These are phyloP conservation scores for Cystobasidium ongulense DNA, from an alignment of 768 basidiomycete species.

Conservation along the genomic window DNA sequence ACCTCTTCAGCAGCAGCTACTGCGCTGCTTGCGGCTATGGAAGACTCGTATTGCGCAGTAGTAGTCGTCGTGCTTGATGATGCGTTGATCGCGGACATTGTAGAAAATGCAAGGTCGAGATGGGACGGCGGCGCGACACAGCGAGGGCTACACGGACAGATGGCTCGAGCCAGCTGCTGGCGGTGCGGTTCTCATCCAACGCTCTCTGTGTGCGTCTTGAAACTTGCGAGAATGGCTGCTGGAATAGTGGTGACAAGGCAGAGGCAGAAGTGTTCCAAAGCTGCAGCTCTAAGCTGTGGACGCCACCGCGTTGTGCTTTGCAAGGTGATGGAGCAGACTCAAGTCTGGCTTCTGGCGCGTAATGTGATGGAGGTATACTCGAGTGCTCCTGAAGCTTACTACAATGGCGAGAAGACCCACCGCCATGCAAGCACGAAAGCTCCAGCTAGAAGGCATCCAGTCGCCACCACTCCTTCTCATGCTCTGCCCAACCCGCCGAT, in stretches of 20 bases:
- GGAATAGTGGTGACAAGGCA: background rate
- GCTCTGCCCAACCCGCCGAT: background rate
- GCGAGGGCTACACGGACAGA: background rate
- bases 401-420: too few relatives aligned
- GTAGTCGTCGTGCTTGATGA: background rate
- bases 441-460: too few relatives aligned
- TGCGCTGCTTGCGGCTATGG: background rate
- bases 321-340: too few relatives aligned
- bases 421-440: too few relatives aligned
- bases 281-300: background rate
- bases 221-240: background rate
- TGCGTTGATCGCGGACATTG: background rate
- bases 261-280: background rate
- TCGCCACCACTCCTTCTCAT: background rate
- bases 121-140: background rate
- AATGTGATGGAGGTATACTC: too few relatives aligned
- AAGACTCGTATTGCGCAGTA: background rate
- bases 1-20: background rate
- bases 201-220: background rate
- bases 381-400: too few relatives aligned
- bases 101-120: slow-evolving; percentile 2
- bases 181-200: background rate
- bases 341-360: too few relatives aligned
- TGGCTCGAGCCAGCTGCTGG: slow-evolving; percentile 7
- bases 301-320: too few relatives aligned